Conservation (phyloP, 495 filamentous ascomycete species). For the Stereocaulon alpinum region DNA sequence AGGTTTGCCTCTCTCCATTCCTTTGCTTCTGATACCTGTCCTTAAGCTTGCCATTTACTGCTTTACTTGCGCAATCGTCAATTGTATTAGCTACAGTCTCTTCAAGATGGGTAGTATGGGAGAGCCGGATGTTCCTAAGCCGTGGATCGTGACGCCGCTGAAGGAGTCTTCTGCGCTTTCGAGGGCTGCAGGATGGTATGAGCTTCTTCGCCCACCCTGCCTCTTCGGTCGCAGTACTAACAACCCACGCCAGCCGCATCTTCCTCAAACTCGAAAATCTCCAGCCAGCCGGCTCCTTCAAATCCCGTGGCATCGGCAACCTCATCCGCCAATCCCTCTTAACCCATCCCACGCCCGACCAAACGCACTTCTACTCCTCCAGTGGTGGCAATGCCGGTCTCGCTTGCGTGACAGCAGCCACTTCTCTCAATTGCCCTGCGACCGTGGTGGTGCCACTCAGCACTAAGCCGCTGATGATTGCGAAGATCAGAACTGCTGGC, state of each 20-base stretch:
- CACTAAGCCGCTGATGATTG: constrained; percentile 61
- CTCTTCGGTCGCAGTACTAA: constrained; percentile 10
- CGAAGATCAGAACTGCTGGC: constrained; percentile 58
- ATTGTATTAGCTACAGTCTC: no score
- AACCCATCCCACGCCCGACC: constrained; percentile 29
- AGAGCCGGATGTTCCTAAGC: constrained; percentile 24
- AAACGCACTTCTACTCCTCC: constrained; percentile 75
- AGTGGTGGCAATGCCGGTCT: constrained; percentile 89
- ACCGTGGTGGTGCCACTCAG: constrained; percentile 72
- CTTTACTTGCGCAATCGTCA: neutral
- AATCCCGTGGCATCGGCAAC: constrained; percentile 81
- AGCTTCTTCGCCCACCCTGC: neutral
- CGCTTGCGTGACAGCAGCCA: constrained; percentile 73
- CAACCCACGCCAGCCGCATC: constrained; percentile 43
- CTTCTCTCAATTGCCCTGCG: constrained; percentile 53
- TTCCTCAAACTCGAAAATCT: constrained; percentile 91
- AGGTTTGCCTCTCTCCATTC: no score
- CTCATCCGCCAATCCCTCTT: constrained; percentile 54
- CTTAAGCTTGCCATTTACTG: neutral
- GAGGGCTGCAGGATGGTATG: constrained; percentile 61
- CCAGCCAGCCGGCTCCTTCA: constrained; percentile 91
- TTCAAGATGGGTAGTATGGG: constrained; percentile 9
- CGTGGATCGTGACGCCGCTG: constrained; percentile 66
- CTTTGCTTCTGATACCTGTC: neutral
- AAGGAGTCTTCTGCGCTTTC: constrained; percentile 59